phyloP scores from a whole-genome alignment of 208 protist genomes.

The Leishmania tarentolae region DNA sequence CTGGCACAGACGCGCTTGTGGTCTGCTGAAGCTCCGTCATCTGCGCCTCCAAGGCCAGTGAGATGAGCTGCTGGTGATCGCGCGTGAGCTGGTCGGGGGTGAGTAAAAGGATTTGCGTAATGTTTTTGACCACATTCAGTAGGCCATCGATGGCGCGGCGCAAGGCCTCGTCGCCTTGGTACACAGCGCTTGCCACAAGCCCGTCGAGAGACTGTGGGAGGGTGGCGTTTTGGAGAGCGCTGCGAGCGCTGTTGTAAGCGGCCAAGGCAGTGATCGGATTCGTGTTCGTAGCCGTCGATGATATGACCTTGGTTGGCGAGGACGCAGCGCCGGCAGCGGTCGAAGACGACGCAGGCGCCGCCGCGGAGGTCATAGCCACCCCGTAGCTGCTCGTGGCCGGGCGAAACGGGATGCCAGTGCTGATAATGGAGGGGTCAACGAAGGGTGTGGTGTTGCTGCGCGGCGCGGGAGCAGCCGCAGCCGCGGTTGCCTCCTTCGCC shows the following conservation, averaged over 20 bases:
- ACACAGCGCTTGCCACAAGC: conserved; percentile 59
- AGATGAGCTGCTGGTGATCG: conserved; percentile 81
- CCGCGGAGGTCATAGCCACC: background rate
- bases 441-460: conserved; percentile 15
- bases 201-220: conserved; percentile 77
- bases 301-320: background rate
- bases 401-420: conserved; percentile 30
- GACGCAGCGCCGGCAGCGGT: background rate
- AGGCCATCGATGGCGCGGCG: conserved; percentile 51
- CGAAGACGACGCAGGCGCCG: background rate
- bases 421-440: conserved; percentile 39
- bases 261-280: conserved; percentile 21
- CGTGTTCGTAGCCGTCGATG: conserved; percentile 27
- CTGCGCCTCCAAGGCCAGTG: conserved; percentile 84
- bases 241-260: conserved; percentile 39
- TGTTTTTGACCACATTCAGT: conserved; percentile 72
- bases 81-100: conserved; percentile 66
- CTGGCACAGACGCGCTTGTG: conserved; percentile 1
- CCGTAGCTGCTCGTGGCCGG: conserved; percentile 10
- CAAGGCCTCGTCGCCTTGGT: conserved; percentile 70
- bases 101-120: conserved; percentile 70
- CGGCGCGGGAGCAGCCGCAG: conserved; percentile 3
- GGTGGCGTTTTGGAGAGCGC: conserved; percentile 62
- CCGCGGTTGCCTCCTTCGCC: background rate
- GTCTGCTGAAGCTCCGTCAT: conserved; percentile 85